Evolutionary conservation across 2,329 filamentous ascomycete genomes (phyloP), one percentile per base, ranked within the genome.

Genomic region (Colletotrichum scovillei): DNA sequence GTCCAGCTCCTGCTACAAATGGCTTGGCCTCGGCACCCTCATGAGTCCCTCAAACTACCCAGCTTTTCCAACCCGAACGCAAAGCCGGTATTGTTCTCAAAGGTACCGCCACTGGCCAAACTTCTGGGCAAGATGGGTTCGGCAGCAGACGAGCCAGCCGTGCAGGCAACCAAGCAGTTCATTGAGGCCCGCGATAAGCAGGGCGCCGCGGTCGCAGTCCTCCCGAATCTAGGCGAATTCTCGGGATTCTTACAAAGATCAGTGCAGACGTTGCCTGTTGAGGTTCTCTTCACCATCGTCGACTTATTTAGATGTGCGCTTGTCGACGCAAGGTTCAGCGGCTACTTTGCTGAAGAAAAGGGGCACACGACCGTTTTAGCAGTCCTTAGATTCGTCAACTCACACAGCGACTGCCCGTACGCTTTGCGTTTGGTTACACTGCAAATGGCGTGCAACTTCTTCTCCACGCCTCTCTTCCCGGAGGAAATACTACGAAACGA

Each of bases 401-500:
- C 84, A 6, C 86, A 89, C 38, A 79, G 84, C 9, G 82, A 85
- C 1, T 93, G 92, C 53, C 94, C 95, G 0, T 98, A 98, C 79
- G 92, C 94, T 5, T 88, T 97, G 1, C 92, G 95, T 16, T 90
- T 98, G 2, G 94, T 97, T 19, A 93, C 94, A 0, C 84, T 97
- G 26, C 95, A 98, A 77, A 88, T 96, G 78, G 88, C 91, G 1
- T 97, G 95, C 83, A 98, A 98, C 78, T 86, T 97, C 55, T 98
- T 97, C 84, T 92, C 90, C 0, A 92, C 92, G 0, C 88, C 90
- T 0, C 86, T 97, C 0, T 97, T 93, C 78, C 86, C 91, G 0
- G 87, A 90, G 2, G 88, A 92, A 74, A 86, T 95, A 9, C 84
- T 93, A 7, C 81, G 83, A 2, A 84, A 88, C 56, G 81, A 82